Evolutionary conservation across 1,284 basidiomycete species (phyloP).

Genomic region (Chalciporus sp.): DNA sequence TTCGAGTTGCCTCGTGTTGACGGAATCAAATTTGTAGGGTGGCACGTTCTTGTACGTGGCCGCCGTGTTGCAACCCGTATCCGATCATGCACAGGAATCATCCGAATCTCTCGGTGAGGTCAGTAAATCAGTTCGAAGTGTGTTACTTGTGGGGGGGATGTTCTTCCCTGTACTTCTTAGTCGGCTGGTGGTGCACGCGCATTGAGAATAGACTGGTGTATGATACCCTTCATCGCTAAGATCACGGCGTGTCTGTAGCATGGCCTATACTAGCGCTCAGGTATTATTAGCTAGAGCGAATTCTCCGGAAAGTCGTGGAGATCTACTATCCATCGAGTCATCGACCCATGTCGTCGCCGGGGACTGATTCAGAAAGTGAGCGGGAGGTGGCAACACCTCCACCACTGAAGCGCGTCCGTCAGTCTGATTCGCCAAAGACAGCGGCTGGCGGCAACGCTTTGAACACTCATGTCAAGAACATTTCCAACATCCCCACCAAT

Average conservation of each 20-base stretch:
- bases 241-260: background rate
- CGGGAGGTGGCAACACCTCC: conserved; percentile 27
- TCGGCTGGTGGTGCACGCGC: conserved; percentile 51
- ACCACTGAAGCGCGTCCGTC: conserved; percentile 32
- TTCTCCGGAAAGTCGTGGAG: background rate
- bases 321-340: conserved; percentile 18
- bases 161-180: conserved; percentile 63
- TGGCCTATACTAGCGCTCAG: background rate
- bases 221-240: background rate
- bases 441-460: conserved; percentile 11
- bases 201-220: conserved; percentile 25
- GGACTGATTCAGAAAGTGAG: conserved; percentile 36
- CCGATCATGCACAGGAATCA: conserved; percentile 42
- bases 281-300: conserved; percentile 1
- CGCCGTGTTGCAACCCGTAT: conserved; percentile 81
- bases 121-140: conserved; percentile 49
- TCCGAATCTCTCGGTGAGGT: conserved; percentile 44
- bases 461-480: conserved; percentile 23
- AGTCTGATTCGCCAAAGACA: conserved; percentile 22
- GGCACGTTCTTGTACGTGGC: conserved; percentile 96
- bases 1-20: conserved; percentile 7
- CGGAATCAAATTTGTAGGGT: conserved; percentile 52
- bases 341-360: conserved; percentile 36
- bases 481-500: conserved; percentile 7
- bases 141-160: conserved; percentile 69